Conservation (phyloP, 768 basidiomycete species). For the Royoungia palumana region DNA sequence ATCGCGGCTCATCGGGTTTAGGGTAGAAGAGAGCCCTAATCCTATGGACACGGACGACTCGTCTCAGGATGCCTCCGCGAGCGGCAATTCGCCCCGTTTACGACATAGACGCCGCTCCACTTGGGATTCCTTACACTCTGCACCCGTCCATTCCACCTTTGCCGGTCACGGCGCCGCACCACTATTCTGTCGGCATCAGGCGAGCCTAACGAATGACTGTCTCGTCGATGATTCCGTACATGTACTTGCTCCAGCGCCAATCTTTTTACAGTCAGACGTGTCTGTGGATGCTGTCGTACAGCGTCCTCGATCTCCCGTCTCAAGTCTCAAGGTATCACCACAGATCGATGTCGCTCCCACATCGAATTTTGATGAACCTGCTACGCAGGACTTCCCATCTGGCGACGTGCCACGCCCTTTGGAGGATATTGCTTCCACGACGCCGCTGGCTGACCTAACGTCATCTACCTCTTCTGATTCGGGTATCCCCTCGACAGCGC, state of each 20-base stretch:
- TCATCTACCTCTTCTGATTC: slow-evolving; percentile 3
- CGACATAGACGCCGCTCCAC: slow-evolving; percentile 24
- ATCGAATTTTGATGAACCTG: neutral
- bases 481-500: neutral
- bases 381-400: slow-evolving; percentile 8
- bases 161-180: slow-evolving; percentile 8
- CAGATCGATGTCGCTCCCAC: slow-evolving; percentile 5
- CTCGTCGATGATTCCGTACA: slow-evolving; percentile 1
- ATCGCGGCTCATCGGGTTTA: slow-evolving; percentile 23
- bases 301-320: slow-evolving; percentile 2
- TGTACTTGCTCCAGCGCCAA: slow-evolving; percentile 13
- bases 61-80: slow-evolving; percentile 27
- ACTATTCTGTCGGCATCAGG: slow-evolving; percentile 13
- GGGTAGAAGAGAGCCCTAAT: slow-evolving; percentile 19
- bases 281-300: slow-evolving; percentile 10
- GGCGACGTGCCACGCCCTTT: slow-evolving; percentile 17
- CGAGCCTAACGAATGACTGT: neutral
- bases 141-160: slow-evolving; percentile 10
- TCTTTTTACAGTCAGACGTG: slow-evolving; percentile 11
- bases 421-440: slow-evolving; percentile 6
- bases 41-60: slow-evolving; percentile 31
- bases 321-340: slow-evolving; percentile 1
- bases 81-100: slow-evolving; percentile 18
- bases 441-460: neutral
- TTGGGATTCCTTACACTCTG: slow-evolving; percentile 15